phyloP scores from a whole-genome alignment of 192 early-diverging fungal genomes.

The Podochytrium sp. region DNA sequence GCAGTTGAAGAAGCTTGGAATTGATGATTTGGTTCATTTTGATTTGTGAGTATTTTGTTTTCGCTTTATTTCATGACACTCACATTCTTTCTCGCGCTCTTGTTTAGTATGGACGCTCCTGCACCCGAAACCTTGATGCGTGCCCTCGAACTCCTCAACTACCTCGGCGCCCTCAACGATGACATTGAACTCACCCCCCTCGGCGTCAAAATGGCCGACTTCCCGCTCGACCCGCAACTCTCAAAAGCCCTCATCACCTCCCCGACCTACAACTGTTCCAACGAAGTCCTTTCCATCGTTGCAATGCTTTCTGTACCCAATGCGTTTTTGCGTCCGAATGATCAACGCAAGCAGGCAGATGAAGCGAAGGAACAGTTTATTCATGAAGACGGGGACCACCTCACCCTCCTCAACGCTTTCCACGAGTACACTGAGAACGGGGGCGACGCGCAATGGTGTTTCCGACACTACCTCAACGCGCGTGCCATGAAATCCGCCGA shows the following conservation, averaged over 20 bases:
- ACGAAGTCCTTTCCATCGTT: constrained; percentile 93
- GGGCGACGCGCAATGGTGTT: constrained; percentile 88
- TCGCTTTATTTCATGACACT: constrained; percentile 1
- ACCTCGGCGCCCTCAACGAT: constrained; percentile 91
- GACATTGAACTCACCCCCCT: constrained; percentile 88
- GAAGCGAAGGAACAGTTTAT: constrained; percentile 91
- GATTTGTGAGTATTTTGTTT: constrained; percentile 70
- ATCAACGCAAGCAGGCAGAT: constrained; percentile 85
- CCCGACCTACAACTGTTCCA: constrained; percentile 83
- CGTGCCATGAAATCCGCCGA: constrained; percentile 90
- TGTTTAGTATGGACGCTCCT: constrained; percentile 13
- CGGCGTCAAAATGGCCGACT: constrained; percentile 90
- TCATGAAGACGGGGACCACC: constrained; percentile 94
- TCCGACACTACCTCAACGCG: constrained; percentile 88
- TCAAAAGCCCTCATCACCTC: constrained; percentile 90
- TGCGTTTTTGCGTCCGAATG: constrained; percentile 89
- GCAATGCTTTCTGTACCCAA: constrained; percentile 91
- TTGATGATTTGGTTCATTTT: constrained; percentile 97
- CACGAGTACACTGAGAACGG: constrained; percentile 83
- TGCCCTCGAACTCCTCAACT: constrained; percentile 94
- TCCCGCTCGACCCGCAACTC: constrained; percentile 97
- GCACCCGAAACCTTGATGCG: constrained; percentile 98
- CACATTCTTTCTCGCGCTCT: no score
- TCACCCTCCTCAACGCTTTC: constrained; percentile 96
- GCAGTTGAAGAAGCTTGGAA: constrained; percentile 96